A percentile compares a stretch with the other conserved stretches of the same genome.
These are phyloP conservation scores for Endocalyx cinctus DNA, from an alignment of 2,329 filamentous ascomycete genomes.

Conservation along the genomic window DNA sequence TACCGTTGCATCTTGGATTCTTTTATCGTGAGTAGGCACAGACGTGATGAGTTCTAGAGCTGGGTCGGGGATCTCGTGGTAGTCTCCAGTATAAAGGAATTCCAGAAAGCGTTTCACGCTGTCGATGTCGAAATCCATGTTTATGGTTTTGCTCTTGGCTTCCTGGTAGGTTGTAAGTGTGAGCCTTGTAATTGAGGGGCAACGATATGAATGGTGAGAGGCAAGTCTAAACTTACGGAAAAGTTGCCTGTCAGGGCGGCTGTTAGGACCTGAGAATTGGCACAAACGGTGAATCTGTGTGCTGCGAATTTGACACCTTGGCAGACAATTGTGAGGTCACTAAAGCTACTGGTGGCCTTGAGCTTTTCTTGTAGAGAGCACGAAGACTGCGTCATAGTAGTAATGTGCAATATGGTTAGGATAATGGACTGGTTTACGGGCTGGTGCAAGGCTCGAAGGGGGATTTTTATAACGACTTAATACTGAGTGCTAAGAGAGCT, in stretches of 20 bases:
- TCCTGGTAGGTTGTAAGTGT: slow-evolving; percentile 2
- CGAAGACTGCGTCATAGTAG: slow-evolving; percentile 3
- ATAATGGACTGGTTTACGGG: slow-evolving; percentile 3
- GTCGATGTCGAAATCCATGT: slow-evolving; percentile 5
- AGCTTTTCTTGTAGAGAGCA: slow-evolving; percentile 3
- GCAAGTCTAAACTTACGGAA: slow-evolving; percentile 3
- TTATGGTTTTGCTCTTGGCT: slow-evolving; percentile 2
- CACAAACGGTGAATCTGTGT: slow-evolving; percentile 4
- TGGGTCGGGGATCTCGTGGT: slow-evolving; percentile 1
- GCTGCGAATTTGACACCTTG: slow-evolving; percentile 5
- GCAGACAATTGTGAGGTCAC: slow-evolving; percentile 4
- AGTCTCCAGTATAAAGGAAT: slow-evolving; percentile 4
- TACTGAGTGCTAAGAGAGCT: neutral
- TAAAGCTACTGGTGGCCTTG: slow-evolving; percentile 4
- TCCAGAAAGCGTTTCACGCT: slow-evolving; percentile 5
- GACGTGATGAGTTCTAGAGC: slow-evolving; percentile 1
- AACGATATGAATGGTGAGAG: slow-evolving; percentile 1
- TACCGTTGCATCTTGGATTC: slow-evolving; percentile 1
- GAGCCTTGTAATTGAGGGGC: neutral
- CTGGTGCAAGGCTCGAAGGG: neutral
- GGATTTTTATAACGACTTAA: slow-evolving; percentile 1
- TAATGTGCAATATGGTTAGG: slow-evolving; percentile 1
- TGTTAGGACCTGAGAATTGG: slow-evolving; percentile 1
- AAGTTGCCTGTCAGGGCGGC: slow-evolving; percentile 4
- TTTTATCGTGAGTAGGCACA: neutral